Evolutionary conservation across 805 yeast genomes (phyloP), one percentile per base, ranked within the genome.

Genomic region (Lipomyces oligophaga): DNA sequence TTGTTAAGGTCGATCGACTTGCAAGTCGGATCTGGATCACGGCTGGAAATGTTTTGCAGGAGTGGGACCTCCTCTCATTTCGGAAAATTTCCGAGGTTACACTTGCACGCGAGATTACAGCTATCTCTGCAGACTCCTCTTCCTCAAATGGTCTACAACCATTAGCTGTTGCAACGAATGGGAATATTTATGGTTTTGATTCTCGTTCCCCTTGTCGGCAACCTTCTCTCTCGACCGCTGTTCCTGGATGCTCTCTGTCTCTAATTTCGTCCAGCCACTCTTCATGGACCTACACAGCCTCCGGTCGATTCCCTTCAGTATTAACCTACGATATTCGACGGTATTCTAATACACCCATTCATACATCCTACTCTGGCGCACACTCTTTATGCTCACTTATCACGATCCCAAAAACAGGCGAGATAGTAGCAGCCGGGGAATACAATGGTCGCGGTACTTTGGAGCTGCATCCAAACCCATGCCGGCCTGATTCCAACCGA

Each of bases 371-470:
- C 25, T 53, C 57, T 5, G 57, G 57, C 21, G 57, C 57, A 2
- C 57, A 53, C 31, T 43, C 56, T n/a, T 31, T 53, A 11, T 34
- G 46, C 34, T 31, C 38, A 27, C 35, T 53, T 5, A 30, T 34
- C 15, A 18, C 47, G 5, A 20, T 47, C 2, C 46, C 54, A 10
- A 19, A 25, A 4, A 3, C 19, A 10, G 21, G 39, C 15, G 49
- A 44, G 2, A 32, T 53, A 11, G 32, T 52, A 8, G 57, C 57
- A 3, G 52, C 50, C 4, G 57, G 57, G 2, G 57, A 51, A 26
- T 53, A 53, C 34, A 52, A 51, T 27, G 57, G 57, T 5, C 55
- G 57, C 22, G 57, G 57, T 15, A 53, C 57, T n/a, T 39, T 53
- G 10, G 57, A 53, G 21, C 35, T 32, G 22, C 43, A 37, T 45